Conservation (phyloP, 306 rosid species). For the Ormosia semicastrata region DNA sequence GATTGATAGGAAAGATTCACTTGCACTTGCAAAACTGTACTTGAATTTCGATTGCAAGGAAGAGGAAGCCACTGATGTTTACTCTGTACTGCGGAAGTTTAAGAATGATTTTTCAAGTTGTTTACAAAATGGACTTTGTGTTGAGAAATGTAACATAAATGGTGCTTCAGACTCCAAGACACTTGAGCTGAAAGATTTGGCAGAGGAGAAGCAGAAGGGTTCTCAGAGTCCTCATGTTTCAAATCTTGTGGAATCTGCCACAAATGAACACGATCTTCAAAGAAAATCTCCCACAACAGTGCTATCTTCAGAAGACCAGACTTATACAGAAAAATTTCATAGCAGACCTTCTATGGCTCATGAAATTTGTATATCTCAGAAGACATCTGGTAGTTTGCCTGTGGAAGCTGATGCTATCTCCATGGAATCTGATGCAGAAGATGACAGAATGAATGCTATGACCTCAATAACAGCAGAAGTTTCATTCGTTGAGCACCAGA, state of each 20-base stretch:
- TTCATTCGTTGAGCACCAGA: neutral
- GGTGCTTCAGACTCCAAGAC: conserved; percentile 1
- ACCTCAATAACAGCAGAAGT: conserved; percentile 9
- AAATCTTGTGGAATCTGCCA: conserved; percentile 23
- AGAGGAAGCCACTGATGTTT: conserved; percentile 53
- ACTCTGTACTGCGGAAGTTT: conserved; percentile 48
- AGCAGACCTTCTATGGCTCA: neutral
- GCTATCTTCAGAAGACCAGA: conserved; percentile 27
- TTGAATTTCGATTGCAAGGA: conserved; percentile 59
- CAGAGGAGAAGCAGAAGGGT: conserved; percentile 15
- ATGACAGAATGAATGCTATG: neutral
- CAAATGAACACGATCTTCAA: conserved; percentile 18
- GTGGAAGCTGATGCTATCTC: conserved; percentile 21
- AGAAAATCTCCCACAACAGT: conserved; percentile 23
- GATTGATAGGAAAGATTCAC: conserved; percentile 53
- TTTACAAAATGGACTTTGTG: conserved; percentile 24
- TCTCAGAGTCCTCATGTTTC: conserved; percentile 20
- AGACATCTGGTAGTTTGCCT: conserved; percentile 16
- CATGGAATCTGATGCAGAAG: conserved; percentile 7
- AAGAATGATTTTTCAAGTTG: conserved; percentile 35
- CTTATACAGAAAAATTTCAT: neutral
- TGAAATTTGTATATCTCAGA: conserved; percentile 15
- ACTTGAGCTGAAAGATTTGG: conserved; percentile 27
- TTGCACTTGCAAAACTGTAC: conserved; percentile 54
- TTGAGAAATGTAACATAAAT: conserved; percentile 21